phyloP scores from a whole-genome alignment of 208 protist species.

The Trypanosoma lewisi region DNA sequence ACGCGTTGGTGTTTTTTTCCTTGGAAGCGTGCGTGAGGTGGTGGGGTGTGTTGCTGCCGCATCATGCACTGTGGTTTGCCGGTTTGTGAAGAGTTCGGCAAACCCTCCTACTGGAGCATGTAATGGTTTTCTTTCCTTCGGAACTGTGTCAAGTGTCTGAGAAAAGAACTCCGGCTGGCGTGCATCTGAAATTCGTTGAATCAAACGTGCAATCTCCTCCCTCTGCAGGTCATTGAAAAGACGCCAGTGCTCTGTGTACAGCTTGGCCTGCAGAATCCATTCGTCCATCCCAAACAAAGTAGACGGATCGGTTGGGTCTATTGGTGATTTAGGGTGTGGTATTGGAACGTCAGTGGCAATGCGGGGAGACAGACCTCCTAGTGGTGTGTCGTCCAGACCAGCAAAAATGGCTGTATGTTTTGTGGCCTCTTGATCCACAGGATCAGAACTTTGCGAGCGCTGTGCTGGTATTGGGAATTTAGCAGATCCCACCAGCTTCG shows the following conservation, averaged over 20 bases:
- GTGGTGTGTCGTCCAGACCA: background rate
- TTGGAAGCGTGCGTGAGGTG: background rate
- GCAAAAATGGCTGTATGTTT: background rate
- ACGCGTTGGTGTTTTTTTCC: background rate
- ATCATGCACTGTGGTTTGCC: background rate
- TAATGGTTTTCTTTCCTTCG: background rate
- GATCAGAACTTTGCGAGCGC: background rate
- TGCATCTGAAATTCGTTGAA: conserved; percentile 34
- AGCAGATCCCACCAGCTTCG: background rate
- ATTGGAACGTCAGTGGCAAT: background rate
- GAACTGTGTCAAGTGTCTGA: background rate
- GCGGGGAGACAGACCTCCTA: background rate
- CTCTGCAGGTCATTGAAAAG: conserved; percentile 61
- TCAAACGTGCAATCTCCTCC: conserved; percentile 38
- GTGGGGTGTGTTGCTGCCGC: background rate
- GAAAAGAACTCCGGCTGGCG: conserved; percentile 4
- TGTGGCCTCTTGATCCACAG: background rate
- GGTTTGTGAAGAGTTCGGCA: background rate
- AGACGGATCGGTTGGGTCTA: background rate
- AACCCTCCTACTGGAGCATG: background rate
- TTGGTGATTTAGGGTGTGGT: background rate
- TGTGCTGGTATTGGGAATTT: background rate
- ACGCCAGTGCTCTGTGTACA: conserved; percentile 43
- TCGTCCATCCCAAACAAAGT: conserved; percentile 5
- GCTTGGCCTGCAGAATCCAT: conserved; percentile 15